phyloP scores from a whole-genome alignment of 345 rosid species.

The Brassica carinata region DNA sequence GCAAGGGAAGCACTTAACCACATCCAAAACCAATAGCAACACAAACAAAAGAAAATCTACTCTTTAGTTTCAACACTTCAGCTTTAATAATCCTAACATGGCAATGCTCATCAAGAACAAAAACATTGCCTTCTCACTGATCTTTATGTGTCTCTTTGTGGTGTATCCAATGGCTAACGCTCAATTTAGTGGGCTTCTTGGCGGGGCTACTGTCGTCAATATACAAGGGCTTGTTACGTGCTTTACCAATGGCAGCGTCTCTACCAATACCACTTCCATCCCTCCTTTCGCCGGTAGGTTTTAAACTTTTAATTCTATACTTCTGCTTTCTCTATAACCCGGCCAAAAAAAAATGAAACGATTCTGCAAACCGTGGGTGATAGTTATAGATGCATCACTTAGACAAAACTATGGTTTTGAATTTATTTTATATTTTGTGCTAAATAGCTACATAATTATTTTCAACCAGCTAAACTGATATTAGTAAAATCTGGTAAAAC shows the following conservation, averaged over 20 bases:
- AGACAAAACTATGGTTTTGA: no score
- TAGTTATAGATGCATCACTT: no score
- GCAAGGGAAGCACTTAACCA: constrained; percentile 29
- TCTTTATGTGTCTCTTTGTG: constrained; percentile 30
- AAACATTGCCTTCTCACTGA: constrained; percentile 15
- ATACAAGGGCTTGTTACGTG: constrained; percentile 55
- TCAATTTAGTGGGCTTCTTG: constrained; percentile 47
- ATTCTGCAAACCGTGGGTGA: background rate
- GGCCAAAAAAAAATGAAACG: background rate
- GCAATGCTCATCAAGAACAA: constrained; percentile 33
- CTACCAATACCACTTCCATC: background rate
- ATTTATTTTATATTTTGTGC: background rate
- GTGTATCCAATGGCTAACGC: constrained; percentile 49
- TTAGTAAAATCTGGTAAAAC: background rate
- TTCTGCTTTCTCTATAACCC: background rate
- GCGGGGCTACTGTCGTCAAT: constrained; percentile 39
- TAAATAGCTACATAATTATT: background rate
- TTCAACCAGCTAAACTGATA: background rate
- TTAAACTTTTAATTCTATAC: background rate
- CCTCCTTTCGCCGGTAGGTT: constrained; percentile 45
- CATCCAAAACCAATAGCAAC: constrained; percentile 26
- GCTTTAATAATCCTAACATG: background rate
- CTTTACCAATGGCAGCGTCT: constrained; percentile 43
- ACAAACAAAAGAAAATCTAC: constrained; percentile 3
- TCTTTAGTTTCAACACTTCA: background rate